Evolutionary conservation across 1,139 yeast genomes (phyloP).

Genomic region (Candida buenavistaensis): DNA sequence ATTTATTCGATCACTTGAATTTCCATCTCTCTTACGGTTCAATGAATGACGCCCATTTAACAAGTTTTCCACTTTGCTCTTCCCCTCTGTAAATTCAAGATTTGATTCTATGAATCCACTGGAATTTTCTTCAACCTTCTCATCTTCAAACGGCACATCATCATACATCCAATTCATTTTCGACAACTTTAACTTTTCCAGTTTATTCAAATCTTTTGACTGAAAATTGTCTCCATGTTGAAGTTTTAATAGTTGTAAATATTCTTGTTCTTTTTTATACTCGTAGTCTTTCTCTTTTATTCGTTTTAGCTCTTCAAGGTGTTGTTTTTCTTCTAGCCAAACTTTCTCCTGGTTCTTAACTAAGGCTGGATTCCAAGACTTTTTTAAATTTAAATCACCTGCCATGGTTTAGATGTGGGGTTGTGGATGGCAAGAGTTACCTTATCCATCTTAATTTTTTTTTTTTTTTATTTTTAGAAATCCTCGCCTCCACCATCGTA

Average conservation of each 20-base stretch:
- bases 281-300: constrained; percentile 68
- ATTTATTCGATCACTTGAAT: constrained; percentile 14
- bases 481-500: too few species aligned
- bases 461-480: constrained; percentile 2
- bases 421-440: background rate
- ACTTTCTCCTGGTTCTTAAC: constrained; percentile 84
- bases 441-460: background rate
- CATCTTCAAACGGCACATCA: constrained; percentile 24
- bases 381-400: constrained; percentile 83
- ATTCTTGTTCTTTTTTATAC: constrained; percentile 62
- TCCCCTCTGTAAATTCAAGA: constrained; percentile 37
- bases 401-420: constrained; percentile 38
- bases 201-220: constrained; percentile 27
- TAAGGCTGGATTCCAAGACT: constrained; percentile 94
- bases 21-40: constrained; percentile 10
- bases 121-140: constrained; percentile 18
- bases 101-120: constrained; percentile 36
- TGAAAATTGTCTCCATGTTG: constrained; percentile 44
- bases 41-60: constrained; percentile 23
- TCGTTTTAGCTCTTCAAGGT: constrained; percentile 67
- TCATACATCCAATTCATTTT: constrained; percentile 89
- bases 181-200: constrained; percentile 45
- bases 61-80: constrained; percentile 34
- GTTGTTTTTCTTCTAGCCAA: constrained; percentile 81
- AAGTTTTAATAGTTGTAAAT: constrained; percentile 54